Base-by-base conservation (phyloP, 78 protist genomes). In the Goniomonas avonlea region DNA sequence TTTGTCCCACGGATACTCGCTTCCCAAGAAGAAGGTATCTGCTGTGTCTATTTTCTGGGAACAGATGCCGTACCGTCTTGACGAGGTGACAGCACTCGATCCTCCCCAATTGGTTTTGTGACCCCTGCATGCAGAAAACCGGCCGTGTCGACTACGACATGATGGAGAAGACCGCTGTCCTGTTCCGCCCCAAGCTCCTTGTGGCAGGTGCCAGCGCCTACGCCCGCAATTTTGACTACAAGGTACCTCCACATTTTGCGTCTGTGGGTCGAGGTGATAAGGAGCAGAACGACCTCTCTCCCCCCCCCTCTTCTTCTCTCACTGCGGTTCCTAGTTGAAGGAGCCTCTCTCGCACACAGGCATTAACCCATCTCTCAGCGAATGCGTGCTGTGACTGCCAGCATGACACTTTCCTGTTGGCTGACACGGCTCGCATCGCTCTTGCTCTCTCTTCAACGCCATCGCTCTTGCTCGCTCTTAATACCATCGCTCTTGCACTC, bases 121-220 rank as follows among this genome's bases (percentile, higher is more conserved):
- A 43, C 50, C n/a, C n/a, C n/a, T 8, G n/a, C n/a, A 8, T 8
- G 8, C 50, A 43, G 50, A 15, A 32, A 38, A 89, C 95, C 5
- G 93, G 94, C 39, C 39, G 69, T 34, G 60, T 93, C 38, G 93
- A 93, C 87, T 90, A 88, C 81, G 93, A 90, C 65, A 82, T 4
- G 34, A 50, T 92, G 8, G 86, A 41, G 32, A 11, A 29, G 48
- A n/a, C 3, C 23, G 91, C 93, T 35, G 0, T 18, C 29, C 37
- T 73, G 31, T 90, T 83, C 88, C 58, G 86, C 1, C 96, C 96
- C 32, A 86, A 87, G 81, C 17, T 93, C 27, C 23, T 93, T 47
- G 66, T 93, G 35, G 92, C 88, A 3, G 96, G 96, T 8, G 88
- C 89, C 15, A 69, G 85, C 9, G 94, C 96, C 41, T 90, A 90